phyloP scores from a whole-genome alignment of 768 basidiomycete genomes.

The Multifurca ochricompacta region DNA sequence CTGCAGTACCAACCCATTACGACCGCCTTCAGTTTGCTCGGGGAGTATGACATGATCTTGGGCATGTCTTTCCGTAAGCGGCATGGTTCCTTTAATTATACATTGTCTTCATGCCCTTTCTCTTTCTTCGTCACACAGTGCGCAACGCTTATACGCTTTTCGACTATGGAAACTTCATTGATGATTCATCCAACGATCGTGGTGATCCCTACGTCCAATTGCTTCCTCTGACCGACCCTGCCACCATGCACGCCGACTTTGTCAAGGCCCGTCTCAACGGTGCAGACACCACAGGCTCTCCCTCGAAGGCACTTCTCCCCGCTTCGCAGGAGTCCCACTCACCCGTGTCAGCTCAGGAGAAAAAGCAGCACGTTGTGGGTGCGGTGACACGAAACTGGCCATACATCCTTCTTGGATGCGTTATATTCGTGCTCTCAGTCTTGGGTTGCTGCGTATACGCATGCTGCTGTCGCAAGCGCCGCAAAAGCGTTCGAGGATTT shows the following conservation, averaged over 20 bases:
- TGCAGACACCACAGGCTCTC: slow-evolving; percentile 44
- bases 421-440: slow-evolving; percentile 41
- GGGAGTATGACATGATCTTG: slow-evolving; percentile 75
- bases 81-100: neutral
- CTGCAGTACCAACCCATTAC: slow-evolving; percentile 76
- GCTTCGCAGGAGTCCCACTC: slow-evolving; percentile 50
- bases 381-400: slow-evolving; percentile 65
- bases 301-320: slow-evolving; percentile 56
- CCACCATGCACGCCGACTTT: slow-evolving; percentile 56
- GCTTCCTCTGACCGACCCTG: slow-evolving; percentile 46
- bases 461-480: slow-evolving; percentile 39
- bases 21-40: slow-evolving; percentile 66
- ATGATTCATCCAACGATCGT: slow-evolving; percentile 36
- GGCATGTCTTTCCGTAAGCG: slow-evolving; percentile 72
- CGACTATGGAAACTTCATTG: slow-evolving; percentile 64
- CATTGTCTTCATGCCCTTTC: neutral
- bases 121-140: slow-evolving; percentile 35
- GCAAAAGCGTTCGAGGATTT: slow-evolving; percentile 24
- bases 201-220: slow-evolving; percentile 65
- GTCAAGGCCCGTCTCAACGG: slow-evolving; percentile 53
- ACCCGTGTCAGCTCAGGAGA: slow-evolving; percentile 54
- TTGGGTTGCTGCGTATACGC: slow-evolving; percentile 48
- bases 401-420: slow-evolving; percentile 56
- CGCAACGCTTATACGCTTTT: slow-evolving; percentile 69
- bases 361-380: slow-evolving; percentile 59